These are phyloP conservation scores for Fusarium burgessii DNA, from an alignment of 2,329 filamentous ascomycete genomes.

Conservation along the genomic window DNA sequence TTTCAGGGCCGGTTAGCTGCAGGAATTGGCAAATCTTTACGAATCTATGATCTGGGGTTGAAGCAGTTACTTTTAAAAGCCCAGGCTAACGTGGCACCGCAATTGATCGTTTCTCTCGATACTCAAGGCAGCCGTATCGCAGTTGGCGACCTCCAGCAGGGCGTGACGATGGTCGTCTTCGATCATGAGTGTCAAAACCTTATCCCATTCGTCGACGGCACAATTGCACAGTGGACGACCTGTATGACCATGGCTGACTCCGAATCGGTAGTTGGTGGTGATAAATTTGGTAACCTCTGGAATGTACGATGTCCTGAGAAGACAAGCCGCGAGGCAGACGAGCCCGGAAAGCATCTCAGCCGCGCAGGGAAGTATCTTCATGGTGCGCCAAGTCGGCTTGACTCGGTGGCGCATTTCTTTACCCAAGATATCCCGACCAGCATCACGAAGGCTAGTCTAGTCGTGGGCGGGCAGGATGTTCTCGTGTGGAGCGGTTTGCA, in stretches of 20 bases:
- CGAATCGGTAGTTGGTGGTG: conserved; percentile 91
- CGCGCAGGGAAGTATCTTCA: conserved; percentile 92
- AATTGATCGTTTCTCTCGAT: conserved; percentile 85
- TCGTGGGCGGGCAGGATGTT: conserved; percentile 91
- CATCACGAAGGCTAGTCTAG: conserved; percentile 87
- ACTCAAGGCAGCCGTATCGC: conserved; percentile 92
- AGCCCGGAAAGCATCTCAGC: conserved; percentile 80
- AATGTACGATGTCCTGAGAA: conserved; percentile 88
- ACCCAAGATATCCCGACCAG: conserved; percentile 94
- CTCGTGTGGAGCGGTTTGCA: conserved; percentile 96
- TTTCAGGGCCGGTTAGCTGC: conserved; percentile 92
- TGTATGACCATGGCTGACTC: conserved; percentile 96
- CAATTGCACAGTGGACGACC: conserved; percentile 89
- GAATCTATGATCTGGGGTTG: conserved; percentile 93
- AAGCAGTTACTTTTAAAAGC: conserved; percentile 91
- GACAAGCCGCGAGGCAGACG: conserved; percentile 88
- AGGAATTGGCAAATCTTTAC: conserved; percentile 83
- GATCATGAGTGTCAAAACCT: conserved; percentile 90
- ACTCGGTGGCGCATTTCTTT: conserved; percentile 90
- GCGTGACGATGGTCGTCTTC: conserved; percentile 91
- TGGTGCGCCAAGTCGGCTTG: conserved; percentile 85
- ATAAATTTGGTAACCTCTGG: conserved; percentile 98
- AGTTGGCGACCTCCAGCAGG: conserved; percentile 92
- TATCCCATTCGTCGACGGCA: conserved; percentile 93
- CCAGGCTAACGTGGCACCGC: conserved; percentile 81